Percentiles rank a stretch among this genome's conserved stretches.
Evolutionary conservation across 1,284 basidiomycete species (phyloP).

Genomic region (Pseudozyma sp.): DNA sequence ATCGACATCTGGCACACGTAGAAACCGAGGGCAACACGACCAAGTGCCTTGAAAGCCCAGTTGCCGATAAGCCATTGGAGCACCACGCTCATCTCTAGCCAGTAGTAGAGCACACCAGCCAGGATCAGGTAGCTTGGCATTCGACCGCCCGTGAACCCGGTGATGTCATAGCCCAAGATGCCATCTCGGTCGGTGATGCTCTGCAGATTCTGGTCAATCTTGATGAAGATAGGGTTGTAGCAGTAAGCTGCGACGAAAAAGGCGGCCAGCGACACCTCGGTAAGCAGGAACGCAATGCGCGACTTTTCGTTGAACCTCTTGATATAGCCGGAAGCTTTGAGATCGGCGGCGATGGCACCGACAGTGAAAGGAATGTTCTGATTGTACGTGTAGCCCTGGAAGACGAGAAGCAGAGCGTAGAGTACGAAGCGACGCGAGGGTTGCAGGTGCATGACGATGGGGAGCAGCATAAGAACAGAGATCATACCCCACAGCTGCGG

Average conservation of each 20-base stretch:
- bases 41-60: slow-evolving; percentile 69
- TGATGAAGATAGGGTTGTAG: slow-evolving; percentile 65
- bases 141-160: slow-evolving; percentile 32
- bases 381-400: slow-evolving; percentile 34
- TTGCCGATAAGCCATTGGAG: slow-evolving; percentile 70
- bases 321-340: slow-evolving; percentile 69
- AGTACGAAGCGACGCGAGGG: slow-evolving; percentile 67
- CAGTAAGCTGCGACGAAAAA: slow-evolving; percentile 67
- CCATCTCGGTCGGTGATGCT: slow-evolving; percentile 68
- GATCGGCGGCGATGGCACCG: slow-evolving; percentile 68
- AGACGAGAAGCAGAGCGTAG: slow-evolving; percentile 59
- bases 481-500: slow-evolving; percentile 71
- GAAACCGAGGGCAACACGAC: slow-evolving; percentile 70
- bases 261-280: slow-evolving; percentile 66
- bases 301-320: slow-evolving; percentile 69
- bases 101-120: slow-evolving; percentile 63
- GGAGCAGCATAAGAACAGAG: slow-evolving; percentile 69
- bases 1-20: slow-evolving; percentile 70
- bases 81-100: slow-evolving; percentile 69
- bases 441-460: slow-evolving; percentile 67
- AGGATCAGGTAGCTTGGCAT: slow-evolving; percentile 41
- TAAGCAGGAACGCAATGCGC: slow-evolving; percentile 65
- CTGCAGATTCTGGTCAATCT: slow-evolving; percentile 64
- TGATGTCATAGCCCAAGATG: slow-evolving; percentile 64
- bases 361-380: slow-evolving; percentile 64